Percentiles rank a stretch among this genome's conserved stretches.
Conservation (phyloP, 805 yeast genomes). For the Scheffersomyces ergatensis region DNA sequence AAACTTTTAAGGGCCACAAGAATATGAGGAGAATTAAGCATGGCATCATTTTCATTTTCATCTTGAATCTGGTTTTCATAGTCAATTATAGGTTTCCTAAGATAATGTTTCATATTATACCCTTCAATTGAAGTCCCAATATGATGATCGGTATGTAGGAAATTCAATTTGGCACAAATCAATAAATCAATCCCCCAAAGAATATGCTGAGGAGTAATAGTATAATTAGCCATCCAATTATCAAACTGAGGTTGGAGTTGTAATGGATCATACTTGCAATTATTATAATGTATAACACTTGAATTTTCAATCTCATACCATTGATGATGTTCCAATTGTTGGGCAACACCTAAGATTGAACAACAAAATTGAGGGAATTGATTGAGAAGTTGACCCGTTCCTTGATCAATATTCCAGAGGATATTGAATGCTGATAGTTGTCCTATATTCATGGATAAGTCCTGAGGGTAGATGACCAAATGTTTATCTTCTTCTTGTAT, state of each 20-base stretch:
- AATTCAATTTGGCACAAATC: slow-evolving; percentile 48
- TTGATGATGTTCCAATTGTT: slow-evolving; percentile 44
- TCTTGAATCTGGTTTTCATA: too few species aligned
- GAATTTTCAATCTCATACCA: slow-evolving; percentile 51
- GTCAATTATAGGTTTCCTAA: not conserved
- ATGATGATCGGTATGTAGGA: slow-evolving; percentile 56
- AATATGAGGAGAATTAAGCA: slow-evolving; percentile 38
- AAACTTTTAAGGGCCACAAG: slow-evolving; percentile 49
- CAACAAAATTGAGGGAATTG: slow-evolving; percentile 43
- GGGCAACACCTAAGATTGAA: slow-evolving; percentile 47
- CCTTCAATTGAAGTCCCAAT: slow-evolving; percentile 52
- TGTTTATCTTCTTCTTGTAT: slow-evolving; percentile 49
- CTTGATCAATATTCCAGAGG: slow-evolving; percentile 32
- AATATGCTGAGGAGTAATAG: slow-evolving; percentile 33
- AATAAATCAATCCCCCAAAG: slow-evolving; percentile 41
- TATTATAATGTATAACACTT: slow-evolving; percentile 34
- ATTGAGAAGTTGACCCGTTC: slow-evolving; percentile 31
- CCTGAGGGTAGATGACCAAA: slow-evolving; percentile 36
- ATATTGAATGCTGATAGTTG: slow-evolving; percentile 44
- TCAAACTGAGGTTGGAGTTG: slow-evolving; percentile 29
- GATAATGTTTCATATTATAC: slow-evolving; percentile 29
- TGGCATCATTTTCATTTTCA: slow-evolving; percentile 35
- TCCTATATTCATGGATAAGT: slow-evolving; percentile 29
- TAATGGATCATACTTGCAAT: slow-evolving; percentile 30
- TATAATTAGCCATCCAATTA: slow-evolving; percentile 19